Base-by-base conservation (phyloP, 1,284 basidiomycete genomes). In the Naganishia sp. region DNA sequence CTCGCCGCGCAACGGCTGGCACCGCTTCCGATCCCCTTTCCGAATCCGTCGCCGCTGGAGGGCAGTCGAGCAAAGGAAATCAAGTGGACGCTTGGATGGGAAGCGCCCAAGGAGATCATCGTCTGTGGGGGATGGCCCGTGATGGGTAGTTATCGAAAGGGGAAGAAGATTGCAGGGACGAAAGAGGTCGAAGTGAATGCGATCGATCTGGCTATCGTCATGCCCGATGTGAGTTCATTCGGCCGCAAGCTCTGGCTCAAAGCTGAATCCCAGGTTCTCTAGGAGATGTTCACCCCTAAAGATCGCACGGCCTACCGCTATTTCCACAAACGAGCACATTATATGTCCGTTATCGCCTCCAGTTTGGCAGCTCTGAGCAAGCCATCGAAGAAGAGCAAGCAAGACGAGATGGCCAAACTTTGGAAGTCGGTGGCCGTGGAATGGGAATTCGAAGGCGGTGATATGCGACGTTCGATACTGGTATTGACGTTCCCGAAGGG, bases 261-360 rank as follows among this genome's bases (percentile, higher is more conserved):
- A 31, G 21, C 5, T 68, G 46, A 58, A 18, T 23, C 21, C 5
- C 43, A 46, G 25, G 9, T n/a, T 32, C 41, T 18, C 23, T 68
- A 77, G 77, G 60, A 64, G 28, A 71, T 97, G 31, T 94, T 99
- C 73, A 92, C 96, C 80, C 90, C 94, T 72, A 99, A 98, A 77
- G 95, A 99, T 76, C 91, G 94, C 71, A 82, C 94, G 64, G 90
- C 94, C 75, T 86, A 87, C 42, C 86, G 96, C 21, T 94, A 91
- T 79, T 94, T 95, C 75, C 89, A 95, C 77, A 99, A 99, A 78
- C 84, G 91, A 50, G 89, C 91, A 0, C 94, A 90, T 76, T 99
- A 94, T 79, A 84, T 98, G 15, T 89, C 93, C 9, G 85, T 85
- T 3, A 82, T 99, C 58, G 90, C 90, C 3, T 83, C 85, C 10